These are phyloP conservation scores for Karstenula rhodostoma DNA, from an alignment of 2,329 filamentous ascomycete genomes.

Conservation along the genomic window DNA sequence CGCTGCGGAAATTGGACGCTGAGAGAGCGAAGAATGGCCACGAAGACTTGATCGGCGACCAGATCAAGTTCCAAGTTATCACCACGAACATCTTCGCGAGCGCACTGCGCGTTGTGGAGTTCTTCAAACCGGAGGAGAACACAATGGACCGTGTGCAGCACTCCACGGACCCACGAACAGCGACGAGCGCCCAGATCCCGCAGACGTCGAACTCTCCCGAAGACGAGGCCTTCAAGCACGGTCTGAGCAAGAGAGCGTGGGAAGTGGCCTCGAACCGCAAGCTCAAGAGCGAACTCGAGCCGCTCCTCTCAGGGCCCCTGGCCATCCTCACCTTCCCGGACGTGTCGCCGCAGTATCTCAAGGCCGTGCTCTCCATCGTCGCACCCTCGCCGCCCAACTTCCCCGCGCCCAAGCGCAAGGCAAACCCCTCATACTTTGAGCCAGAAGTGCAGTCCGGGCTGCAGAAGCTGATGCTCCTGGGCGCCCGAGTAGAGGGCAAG, in stretches of 20 bases:
- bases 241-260: constrained; percentile 65
- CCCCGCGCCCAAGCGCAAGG: constrained; percentile 77
- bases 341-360: constrained; percentile 84
- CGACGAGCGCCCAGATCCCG: constrained; percentile 44
- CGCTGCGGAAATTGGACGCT: constrained; percentile 72
- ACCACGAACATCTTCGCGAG: constrained; percentile 89
- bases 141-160: constrained; percentile 32
- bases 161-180: constrained; percentile 42
- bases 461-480: constrained; percentile 86
- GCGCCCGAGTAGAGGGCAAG: constrained; percentile 84
- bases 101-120: constrained; percentile 86
- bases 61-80: constrained; percentile 81
- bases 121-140: constrained; percentile 61
- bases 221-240: constrained; percentile 66
- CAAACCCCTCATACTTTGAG: constrained; percentile 83
- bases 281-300: constrained; percentile 69
- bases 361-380: constrained; percentile 80
- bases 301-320: constrained; percentile 82
- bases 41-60: constrained; percentile 59
- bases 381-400: constrained; percentile 73
- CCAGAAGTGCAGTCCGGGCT: constrained; percentile 79
- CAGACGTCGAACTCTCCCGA: constrained; percentile 46
- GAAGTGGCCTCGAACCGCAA: constrained; percentile 59
- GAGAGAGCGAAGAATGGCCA: constrained; percentile 68
- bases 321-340: constrained; percentile 81